Base-by-base conservation (phyloP, 331 rosid genomes). In the Phaseolus coccineus region DNA sequence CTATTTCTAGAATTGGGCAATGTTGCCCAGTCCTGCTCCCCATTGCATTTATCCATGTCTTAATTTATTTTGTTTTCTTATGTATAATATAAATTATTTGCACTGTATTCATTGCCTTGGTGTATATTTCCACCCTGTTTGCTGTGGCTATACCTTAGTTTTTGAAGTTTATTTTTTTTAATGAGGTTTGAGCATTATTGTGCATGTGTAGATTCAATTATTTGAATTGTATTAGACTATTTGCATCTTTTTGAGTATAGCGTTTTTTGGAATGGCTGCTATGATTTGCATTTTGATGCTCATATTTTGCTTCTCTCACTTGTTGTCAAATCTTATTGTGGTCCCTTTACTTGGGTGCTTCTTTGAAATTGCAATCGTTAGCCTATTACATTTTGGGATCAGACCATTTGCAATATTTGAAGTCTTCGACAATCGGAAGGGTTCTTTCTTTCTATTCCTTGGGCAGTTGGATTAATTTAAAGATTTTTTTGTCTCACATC, bases 361-460 rank as follows among this genome's bases (percentile, higher is more conserved):
- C 61, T 55, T 55, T 55, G 61, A 39, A 55, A 57, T 57, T 57
- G 63, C 63, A 24, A 57, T 25, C 33, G 33, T 57, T 9, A 30
- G 33, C 33, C 33, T 57, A 57, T 25, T 24, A 24, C 62, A 56
- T 24, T 9, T 24, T 22, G 62, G 62, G 62, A 56, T 56, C 62
- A 56, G 14, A 14, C 5, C 14, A 9, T 3, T 24, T 15, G 9
- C 62, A 8, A 22, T 22, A 53, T 53, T 22, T 53, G 28, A 53
- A 56, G 9, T 30, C 63, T 55, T 55, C 10, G 63, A 57, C 28
- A 25, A 30, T 10, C 1, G 31, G 33, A 57, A 57, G 16, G 3
- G 63, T 55, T 19, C 13, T 19, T 56, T 24, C 31, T 9, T 56
- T 56, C 31, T 56, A 56, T 24, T 22, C 30, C 61, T 53, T 24